These are phyloP conservation scores for Aspergillus tanneri DNA, from an alignment of 2,329 filamentous ascomycete species.

Conservation along the genomic window DNA sequence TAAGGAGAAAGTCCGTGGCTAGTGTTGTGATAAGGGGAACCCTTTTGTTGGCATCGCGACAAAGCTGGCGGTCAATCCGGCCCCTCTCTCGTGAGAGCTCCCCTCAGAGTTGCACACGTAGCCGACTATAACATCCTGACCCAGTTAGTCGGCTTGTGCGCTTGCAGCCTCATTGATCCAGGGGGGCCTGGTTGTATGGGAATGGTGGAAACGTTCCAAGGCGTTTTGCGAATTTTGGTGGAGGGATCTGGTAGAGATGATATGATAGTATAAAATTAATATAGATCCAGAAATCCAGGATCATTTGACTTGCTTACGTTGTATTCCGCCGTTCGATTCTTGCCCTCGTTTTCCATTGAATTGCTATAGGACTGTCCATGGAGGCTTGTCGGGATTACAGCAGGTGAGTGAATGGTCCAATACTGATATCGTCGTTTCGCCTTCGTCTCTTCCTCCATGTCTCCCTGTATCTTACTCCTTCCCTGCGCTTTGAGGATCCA, in stretches of 20 bases:
- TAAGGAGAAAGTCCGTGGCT: neutral
- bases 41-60: slow-evolving; percentile 11
- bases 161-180: slow-evolving; percentile 15
- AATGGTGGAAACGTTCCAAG: slow-evolving; percentile 1
- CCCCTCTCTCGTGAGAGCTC: slow-evolving; percentile 14
- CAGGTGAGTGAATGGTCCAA: slow-evolving; percentile 26
- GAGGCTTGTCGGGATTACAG: slow-evolving; percentile 32
- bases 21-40: slow-evolving; percentile 1
- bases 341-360: neutral
- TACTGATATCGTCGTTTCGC: neutral
- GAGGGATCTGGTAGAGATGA: neutral
- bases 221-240: neutral
- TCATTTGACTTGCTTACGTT: neutral
- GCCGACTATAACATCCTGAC: slow-evolving; percentile 22
- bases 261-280: slow-evolving; percentile 2
- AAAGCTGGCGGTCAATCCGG: slow-evolving; percentile 19
- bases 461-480: neutral
- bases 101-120: slow-evolving; percentile 39
- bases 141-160: slow-evolving; percentile 23
- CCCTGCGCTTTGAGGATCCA: neutral
- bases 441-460: neutral
- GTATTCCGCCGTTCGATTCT: neutral
- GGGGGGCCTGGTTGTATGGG: slow-evolving; percentile 2
- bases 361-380: slow-evolving; percentile 20
- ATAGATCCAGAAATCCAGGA: neutral